Percentiles rank a stretch among this genome's conserved stretches.
These are phyloP conservation scores for Hanseniaspora lachancei DNA, from an alignment of 805 yeast species.

Conservation along the genomic window DNA sequence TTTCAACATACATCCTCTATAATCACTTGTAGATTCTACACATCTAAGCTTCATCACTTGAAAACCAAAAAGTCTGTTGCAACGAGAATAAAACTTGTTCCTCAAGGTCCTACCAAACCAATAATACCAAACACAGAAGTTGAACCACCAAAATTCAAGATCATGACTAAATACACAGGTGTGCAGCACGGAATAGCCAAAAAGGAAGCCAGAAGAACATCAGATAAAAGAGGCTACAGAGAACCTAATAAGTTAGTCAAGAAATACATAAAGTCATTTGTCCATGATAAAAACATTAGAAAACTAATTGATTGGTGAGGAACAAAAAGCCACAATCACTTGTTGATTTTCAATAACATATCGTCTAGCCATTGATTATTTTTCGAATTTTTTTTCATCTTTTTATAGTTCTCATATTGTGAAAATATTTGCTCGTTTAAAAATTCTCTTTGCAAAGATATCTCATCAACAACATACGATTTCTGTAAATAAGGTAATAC, in stretches of 20 bases:
- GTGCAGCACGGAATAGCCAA: conserved; percentile 9
- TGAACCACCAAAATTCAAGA: conserved; percentile 1
- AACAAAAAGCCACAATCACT: background rate
- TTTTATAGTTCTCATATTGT: background rate
- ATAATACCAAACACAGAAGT: conserved; percentile 9
- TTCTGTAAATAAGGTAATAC: background rate
- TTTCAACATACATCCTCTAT: background rate
- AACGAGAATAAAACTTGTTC: conserved; percentile 8
- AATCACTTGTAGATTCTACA: background rate
- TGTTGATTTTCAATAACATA: background rate
- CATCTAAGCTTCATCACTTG: background rate
- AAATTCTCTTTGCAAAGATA: background rate
- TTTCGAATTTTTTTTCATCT: background rate
- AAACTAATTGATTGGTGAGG: conserved; percentile 3
- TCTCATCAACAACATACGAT: background rate
- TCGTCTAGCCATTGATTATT: background rate
- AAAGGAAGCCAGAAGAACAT: conserved; percentile 1
- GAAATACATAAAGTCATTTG: conserved; percentile 1
- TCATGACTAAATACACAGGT: conserved; percentile 10
- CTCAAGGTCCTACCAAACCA: background rate
- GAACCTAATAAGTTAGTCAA: conserved; percentile 8
- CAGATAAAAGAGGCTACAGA: conserved; percentile 10
- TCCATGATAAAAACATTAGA: conserved; percentile 7
- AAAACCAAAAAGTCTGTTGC: background rate
- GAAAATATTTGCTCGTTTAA: background rate